Conservation (phyloP, 2,329 filamentous ascomycete genomes). For the Passalora sequoiae region DNA sequence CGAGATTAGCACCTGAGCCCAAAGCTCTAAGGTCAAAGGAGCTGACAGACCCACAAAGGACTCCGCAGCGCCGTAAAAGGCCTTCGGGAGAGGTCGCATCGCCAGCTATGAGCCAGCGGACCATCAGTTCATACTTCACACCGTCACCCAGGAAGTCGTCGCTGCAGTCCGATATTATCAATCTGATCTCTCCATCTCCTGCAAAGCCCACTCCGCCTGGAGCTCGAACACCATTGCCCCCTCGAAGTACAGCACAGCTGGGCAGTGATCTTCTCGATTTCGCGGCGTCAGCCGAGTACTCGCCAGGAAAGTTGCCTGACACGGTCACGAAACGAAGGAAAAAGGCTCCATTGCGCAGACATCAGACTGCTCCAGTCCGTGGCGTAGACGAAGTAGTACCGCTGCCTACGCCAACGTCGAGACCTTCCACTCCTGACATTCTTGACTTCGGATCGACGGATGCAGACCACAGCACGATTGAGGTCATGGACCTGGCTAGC, state of each 20-base stretch:
- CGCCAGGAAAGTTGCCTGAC: constrained; percentile 22
- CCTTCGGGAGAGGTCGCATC: constrained; percentile 26
- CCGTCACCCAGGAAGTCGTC: constrained; percentile 24
- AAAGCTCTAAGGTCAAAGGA: constrained; percentile 4
- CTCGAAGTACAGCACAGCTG: constrained; percentile 7
- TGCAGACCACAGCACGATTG: constrained; percentile 7
- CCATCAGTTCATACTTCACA: constrained; percentile 26
- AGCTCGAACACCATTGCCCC: constrained; percentile 17
- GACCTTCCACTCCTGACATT: neutral
- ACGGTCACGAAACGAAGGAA: constrained; percentile 32
- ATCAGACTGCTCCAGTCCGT: constrained; percentile 27
- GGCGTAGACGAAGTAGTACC: constrained; percentile 9
- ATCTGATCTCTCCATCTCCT: constrained; percentile 31
- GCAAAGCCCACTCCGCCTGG: constrained; percentile 8
- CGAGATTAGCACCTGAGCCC: neutral
- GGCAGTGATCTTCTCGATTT: constrained; percentile 10
- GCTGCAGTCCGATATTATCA: constrained; percentile 21
- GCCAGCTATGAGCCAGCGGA: constrained; percentile 22
- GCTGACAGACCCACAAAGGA: constrained; percentile 13
- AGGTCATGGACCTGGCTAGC: constrained; percentile 20
- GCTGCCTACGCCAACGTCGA: neutral
- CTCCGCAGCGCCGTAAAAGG: constrained; percentile 27
- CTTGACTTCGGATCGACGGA: neutral
- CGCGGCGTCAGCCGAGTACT: neutral
- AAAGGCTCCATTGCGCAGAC: constrained; percentile 27